Conservation (phyloP, 306 rosid species). For the Cucurbita pepo region DNA sequence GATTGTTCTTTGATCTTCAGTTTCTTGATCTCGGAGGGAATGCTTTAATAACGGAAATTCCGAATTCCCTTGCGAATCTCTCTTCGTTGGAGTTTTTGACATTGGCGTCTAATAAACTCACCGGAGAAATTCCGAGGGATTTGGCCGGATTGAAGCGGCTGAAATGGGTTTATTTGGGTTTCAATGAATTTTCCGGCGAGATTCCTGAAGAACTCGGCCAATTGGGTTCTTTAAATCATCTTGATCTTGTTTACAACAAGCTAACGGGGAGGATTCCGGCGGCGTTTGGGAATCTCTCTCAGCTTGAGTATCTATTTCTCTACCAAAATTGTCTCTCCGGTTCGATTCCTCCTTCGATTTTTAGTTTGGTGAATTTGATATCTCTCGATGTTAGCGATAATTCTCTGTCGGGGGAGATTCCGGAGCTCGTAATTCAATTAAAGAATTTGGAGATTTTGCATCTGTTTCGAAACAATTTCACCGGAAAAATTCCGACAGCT, state of each 20-base stretch:
- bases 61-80: slow-evolving; percentile 41
- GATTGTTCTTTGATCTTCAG: slow-evolving; percentile 29
- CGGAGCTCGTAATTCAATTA: slow-evolving; percentile 36
- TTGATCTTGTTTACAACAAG: slow-evolving; percentile 79
- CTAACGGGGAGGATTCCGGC: slow-evolving; percentile 60
- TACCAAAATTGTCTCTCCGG: slow-evolving; percentile 69
- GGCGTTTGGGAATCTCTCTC: slow-evolving; percentile 46
- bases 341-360: slow-evolving; percentile 39
- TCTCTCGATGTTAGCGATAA: slow-evolving; percentile 86
- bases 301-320: slow-evolving; percentile 60
- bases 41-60: slow-evolving; percentile 45
- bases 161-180: slow-evolving; percentile 74
- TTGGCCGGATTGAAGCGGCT: slow-evolving; percentile 40
- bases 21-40: slow-evolving; percentile 87
- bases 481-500: slow-evolving; percentile 44
- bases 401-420: slow-evolving; percentile 54
- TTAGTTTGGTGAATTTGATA: slow-evolving; percentile 31
- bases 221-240: slow-evolving; percentile 40
- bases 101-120: slow-evolving; percentile 67
- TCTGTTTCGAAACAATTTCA: slow-evolving; percentile 63
- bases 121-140: slow-evolving; percentile 40
- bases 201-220: slow-evolving; percentile 58
- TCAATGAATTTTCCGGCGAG: slow-evolving; percentile 69
- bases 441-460: slow-evolving; percentile 65
- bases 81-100: slow-evolving; percentile 45